Conservation (phyloP, 2,329 filamentous ascomycete genomes). For the Macrophomina phaseolina region DNA sequence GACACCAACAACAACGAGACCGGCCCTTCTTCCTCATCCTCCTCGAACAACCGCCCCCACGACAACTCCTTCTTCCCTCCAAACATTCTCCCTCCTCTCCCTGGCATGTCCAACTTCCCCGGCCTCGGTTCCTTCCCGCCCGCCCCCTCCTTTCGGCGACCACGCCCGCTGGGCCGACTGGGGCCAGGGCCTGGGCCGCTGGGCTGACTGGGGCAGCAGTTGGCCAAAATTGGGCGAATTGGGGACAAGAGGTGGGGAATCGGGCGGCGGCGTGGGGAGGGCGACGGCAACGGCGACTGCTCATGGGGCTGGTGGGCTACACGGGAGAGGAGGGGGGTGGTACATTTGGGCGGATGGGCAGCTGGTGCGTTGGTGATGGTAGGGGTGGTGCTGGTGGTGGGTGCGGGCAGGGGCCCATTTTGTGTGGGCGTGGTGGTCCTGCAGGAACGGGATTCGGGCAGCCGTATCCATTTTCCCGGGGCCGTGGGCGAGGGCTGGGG, state of each 20-base stretch:
- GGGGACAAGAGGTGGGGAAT: constrained; percentile 43
- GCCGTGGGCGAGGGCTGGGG: not conserved
- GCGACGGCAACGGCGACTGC: constrained; percentile 41
- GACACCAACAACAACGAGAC: not conserved
- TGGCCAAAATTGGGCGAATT: constrained; percentile 29
- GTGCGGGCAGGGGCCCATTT: not conserved
- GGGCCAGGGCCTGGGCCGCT: constrained; percentile 30
- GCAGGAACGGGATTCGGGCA: not conserved
- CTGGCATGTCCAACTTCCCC: constrained; percentile 8
- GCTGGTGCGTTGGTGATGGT: constrained; percentile 22
- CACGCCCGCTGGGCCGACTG: constrained; percentile 10
- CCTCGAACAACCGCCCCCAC: no score
- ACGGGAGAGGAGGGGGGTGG: constrained; percentile 31
- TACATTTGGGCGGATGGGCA: not conserved
- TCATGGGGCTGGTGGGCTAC: constrained; percentile 34
- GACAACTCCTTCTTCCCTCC: not conserved
- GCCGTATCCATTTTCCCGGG: not conserved
- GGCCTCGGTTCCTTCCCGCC: constrained; percentile 25
- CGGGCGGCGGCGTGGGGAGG: constrained; percentile 37
- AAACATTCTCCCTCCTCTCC: not conserved
- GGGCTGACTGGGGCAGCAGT: constrained; percentile 29
- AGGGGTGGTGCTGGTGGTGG: constrained; percentile 25
- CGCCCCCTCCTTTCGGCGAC: not conserved
- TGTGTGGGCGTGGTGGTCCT: not conserved
- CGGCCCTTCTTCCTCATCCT: not conserved